Evolutionary conservation across 768 basidiomycete species (phyloP).

Genomic region (Galerina marginata): DNA sequence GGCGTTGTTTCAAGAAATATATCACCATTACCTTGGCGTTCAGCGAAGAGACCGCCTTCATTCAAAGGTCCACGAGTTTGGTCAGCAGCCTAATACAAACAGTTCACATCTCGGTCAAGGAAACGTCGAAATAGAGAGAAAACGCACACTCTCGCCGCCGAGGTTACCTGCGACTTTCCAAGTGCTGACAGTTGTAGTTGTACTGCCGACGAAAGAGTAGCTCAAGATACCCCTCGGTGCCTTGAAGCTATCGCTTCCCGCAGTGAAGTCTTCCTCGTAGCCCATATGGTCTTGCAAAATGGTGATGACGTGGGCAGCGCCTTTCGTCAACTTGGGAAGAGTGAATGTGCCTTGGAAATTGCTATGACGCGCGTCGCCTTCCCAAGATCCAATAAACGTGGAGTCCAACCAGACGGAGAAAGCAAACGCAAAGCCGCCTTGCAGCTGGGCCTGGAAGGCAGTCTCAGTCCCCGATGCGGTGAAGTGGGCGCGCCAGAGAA

Average conservation of each 20-base stretch:
- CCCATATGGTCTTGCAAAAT: slow-evolving; percentile 63
- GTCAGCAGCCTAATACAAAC: slow-evolving; percentile 45
- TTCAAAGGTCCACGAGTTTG: slow-evolving; percentile 57
- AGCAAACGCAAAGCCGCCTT: slow-evolving; percentile 53
- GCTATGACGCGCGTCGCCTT: slow-evolving; percentile 39
- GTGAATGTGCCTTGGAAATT: slow-evolving; percentile 39
- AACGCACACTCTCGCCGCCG: slow-evolving; percentile 49
- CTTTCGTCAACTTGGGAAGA: slow-evolving; percentile 36
- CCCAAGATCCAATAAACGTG: slow-evolving; percentile 53
- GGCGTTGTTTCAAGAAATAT: neutral
- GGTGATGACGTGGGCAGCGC: slow-evolving; percentile 48
- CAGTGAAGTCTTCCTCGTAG: slow-evolving; percentile 49
- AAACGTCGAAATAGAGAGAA: neutral
- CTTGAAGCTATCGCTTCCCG: slow-evolving; percentile 51
- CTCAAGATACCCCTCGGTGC: slow-evolving; percentile 51
- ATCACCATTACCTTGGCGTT: slow-evolving; percentile 47
- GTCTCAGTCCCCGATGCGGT: slow-evolving; percentile 50
- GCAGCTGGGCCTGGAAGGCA: slow-evolving; percentile 43
- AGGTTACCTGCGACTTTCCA: slow-evolving; percentile 61
- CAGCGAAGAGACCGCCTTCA: slow-evolving; percentile 62
- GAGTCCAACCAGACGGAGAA: slow-evolving; percentile 56
- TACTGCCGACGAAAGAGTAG: slow-evolving; percentile 50
- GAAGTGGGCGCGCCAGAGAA: slow-evolving; percentile 59
- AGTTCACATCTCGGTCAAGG: neutral
- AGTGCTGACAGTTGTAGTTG: slow-evolving; percentile 38